phyloP scores from a whole-genome alignment of 2,329 filamentous ascomycete species.

The Cryphonectria naterciae region DNA sequence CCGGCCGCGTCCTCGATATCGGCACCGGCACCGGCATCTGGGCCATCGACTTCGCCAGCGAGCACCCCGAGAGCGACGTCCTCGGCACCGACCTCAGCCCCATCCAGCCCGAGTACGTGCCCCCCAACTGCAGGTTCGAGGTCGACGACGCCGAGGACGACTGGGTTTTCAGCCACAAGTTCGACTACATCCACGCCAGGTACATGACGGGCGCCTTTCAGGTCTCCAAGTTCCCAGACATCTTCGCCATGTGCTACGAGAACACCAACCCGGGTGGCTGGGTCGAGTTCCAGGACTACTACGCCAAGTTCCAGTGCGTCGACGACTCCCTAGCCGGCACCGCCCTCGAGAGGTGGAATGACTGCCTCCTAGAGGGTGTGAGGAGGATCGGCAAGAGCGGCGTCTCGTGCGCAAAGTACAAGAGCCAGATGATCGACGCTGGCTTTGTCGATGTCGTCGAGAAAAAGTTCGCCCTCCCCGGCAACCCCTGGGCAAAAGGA shows the following conservation, averaged over 20 bases:
- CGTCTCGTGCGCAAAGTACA: conserved; percentile 22
- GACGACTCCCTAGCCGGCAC: conserved; percentile 32
- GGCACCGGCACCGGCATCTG: conserved; percentile 37
- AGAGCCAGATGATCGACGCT: conserved; percentile 34
- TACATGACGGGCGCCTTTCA: conserved; percentile 32
- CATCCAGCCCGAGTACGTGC: conserved; percentile 36
- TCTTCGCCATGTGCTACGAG: conserved; percentile 30
- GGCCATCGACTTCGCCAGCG: conserved; percentile 35
- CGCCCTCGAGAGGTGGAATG: conserved; percentile 32
- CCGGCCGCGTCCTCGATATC: conserved; percentile 34
- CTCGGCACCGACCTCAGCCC: conserved; percentile 34
- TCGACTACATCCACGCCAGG: conserved; percentile 34
- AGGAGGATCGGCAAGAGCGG: conserved; percentile 25
- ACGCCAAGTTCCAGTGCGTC: conserved; percentile 29
- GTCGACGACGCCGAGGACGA: conserved; percentile 35
- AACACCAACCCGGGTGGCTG: conserved; percentile 34
- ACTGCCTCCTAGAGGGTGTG: conserved; percentile 30
- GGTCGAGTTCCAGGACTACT: conserved; percentile 34
- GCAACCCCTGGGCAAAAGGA: conserved; percentile 43
- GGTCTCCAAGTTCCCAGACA: conserved; percentile 23
- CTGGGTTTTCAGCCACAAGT: conserved; percentile 32
- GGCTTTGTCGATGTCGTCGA: conserved; percentile 40
- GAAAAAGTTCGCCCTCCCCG: conserved; percentile 38
- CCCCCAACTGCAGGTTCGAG: conserved; percentile 34
- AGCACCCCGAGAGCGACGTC: conserved; percentile 33